Evolutionary conservation across 345 rosid species (phyloP).

Genomic region (Crucihimalaya himalaica): DNA sequence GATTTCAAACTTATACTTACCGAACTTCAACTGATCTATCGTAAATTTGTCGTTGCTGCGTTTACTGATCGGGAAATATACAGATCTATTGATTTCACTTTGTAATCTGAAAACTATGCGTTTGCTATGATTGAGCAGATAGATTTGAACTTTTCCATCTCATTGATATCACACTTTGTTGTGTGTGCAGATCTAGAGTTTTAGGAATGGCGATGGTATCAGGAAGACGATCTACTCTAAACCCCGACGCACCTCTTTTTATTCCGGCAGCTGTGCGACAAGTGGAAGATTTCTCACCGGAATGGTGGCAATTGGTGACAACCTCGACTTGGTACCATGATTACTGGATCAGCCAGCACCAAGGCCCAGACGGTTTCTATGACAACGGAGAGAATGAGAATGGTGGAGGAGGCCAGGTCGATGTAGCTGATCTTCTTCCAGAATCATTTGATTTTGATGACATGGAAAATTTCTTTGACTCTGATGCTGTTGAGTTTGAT

Average conservation of each 20-base stretch:
- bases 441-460: slow-evolving; percentile 68
- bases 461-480: slow-evolving; percentile 47
- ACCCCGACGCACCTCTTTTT: slow-evolving; percentile 84
- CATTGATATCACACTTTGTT: too few relatives aligned
- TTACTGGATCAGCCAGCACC: slow-evolving; percentile 82
- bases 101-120: neutral
- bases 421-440: slow-evolving; percentile 57
- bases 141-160: neutral
- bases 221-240: slow-evolving; percentile 69
- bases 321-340: slow-evolving; percentile 78
- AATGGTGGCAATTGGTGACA: slow-evolving; percentile 91
- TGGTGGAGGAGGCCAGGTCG: slow-evolving; percentile 27
- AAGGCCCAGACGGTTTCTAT: slow-evolving; percentile 57
- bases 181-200: slow-evolving; percentile 35
- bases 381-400: slow-evolving; percentile 48
- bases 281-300: slow-evolving; percentile 94
- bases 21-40: neutral
- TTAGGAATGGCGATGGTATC: slow-evolving; percentile 73
- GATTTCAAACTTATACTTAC: neutral
- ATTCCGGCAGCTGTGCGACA: slow-evolving; percentile 78
- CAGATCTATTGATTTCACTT: neutral
- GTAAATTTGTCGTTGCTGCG: neutral
- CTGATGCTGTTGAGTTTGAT: slow-evolving; percentile 47
- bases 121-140: neutral
- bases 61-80: neutral